Evolutionary conservation across 2,329 filamentous ascomycete genomes (phyloP).

Genomic region (Clonostachys rhizophaga): DNA sequence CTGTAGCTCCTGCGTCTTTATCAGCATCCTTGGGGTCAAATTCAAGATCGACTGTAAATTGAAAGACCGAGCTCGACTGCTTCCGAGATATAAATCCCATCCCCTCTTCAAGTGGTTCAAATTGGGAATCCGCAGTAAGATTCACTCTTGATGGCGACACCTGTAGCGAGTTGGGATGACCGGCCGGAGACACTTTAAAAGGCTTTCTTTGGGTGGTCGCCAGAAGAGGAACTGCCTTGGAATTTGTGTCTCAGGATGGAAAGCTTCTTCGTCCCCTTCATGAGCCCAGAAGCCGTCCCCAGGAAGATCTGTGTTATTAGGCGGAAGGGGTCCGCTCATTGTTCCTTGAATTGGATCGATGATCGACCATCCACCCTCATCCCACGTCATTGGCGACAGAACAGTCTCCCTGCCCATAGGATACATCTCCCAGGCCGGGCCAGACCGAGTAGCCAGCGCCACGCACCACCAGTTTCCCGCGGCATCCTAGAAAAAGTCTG

Average conservation of each 20-base stretch:
- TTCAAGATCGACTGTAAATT: slow-evolving; percentile 36
- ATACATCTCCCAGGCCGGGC: slow-evolving; percentile 30
- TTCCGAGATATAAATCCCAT: slow-evolving; percentile 44
- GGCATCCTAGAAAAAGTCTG: slow-evolving; percentile 35
- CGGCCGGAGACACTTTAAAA: slow-evolving; percentile 34
- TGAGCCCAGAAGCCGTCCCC: slow-evolving; percentile 32
- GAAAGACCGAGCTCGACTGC: slow-evolving; percentile 50
- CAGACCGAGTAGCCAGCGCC: slow-evolving; percentile 9
- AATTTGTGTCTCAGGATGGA: slow-evolving; percentile 33
- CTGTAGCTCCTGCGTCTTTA: slow-evolving; percentile 46
- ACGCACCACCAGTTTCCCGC: slow-evolving; percentile 36
- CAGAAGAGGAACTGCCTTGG: slow-evolving; percentile 52
- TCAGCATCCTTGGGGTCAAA: slow-evolving; percentile 28
- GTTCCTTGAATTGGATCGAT: slow-evolving; percentile 11
- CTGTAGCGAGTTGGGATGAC: slow-evolving; percentile 34
- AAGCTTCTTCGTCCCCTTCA: slow-evolving; percentile 38
- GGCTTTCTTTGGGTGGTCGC: slow-evolving; percentile 40
- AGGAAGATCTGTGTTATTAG: slow-evolving; percentile 14
- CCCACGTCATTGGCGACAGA: slow-evolving; percentile 41
- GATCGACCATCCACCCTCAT: slow-evolving; percentile 39
- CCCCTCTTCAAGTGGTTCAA: slow-evolving; percentile 35
- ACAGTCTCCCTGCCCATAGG: slow-evolving; percentile 51
- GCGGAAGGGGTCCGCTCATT: slow-evolving; percentile 29
- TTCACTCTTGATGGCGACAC: slow-evolving; percentile 44
- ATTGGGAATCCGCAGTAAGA: slow-evolving; percentile 35